phyloP scores from a whole-genome alignment of 2,329 filamentous ascomycete genomes.

The Apiospora phragmitis region DNA sequence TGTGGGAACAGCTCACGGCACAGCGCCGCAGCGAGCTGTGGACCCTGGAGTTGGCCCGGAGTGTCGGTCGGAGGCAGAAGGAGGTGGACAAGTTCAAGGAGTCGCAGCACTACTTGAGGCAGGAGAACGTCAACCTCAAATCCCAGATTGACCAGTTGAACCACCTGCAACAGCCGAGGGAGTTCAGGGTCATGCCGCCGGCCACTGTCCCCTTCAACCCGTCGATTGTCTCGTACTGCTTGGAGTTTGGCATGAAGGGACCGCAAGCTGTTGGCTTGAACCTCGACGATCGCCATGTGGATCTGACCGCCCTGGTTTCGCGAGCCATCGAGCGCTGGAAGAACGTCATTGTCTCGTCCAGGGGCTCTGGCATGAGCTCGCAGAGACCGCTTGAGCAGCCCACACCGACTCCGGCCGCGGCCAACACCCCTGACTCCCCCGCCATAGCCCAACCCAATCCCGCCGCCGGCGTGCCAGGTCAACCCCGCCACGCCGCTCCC shows the following conservation, averaged over 20 bases:
- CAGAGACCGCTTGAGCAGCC: constrained; percentile 50
- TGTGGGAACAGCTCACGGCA: constrained; percentile 68
- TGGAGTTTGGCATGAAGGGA: constrained; percentile 45
- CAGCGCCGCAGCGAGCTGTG: constrained; percentile 61
- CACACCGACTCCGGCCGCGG: constrained; percentile 21
- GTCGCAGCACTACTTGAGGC: constrained; percentile 50
- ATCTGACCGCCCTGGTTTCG: constrained; percentile 52
- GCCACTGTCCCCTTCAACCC: constrained; percentile 53
- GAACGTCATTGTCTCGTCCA: constrained; percentile 54
- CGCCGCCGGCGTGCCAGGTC: constrained; percentile 16
- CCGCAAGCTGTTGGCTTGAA: constrained; percentile 45
- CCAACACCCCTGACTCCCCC: constrained; percentile 19
- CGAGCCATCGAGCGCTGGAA: constrained; percentile 64
- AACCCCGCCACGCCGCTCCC: constrained; percentile 14
- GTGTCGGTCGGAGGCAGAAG: constrained; percentile 57
- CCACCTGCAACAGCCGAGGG: constrained; percentile 58
- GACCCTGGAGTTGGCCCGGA: constrained; percentile 62
- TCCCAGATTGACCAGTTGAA: constrained; percentile 60
- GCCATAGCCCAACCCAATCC: constrained; percentile 19
- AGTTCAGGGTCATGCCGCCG: constrained; percentile 56
- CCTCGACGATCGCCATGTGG: constrained; percentile 51
- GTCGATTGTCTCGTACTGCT: constrained; percentile 46
- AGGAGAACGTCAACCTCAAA: constrained; percentile 59
- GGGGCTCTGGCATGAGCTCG: constrained; percentile 48
- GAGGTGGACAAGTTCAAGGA: constrained; percentile 54